Conservation (phyloP, 139 green algal species). For the Parachlorella kessleri region DNA sequence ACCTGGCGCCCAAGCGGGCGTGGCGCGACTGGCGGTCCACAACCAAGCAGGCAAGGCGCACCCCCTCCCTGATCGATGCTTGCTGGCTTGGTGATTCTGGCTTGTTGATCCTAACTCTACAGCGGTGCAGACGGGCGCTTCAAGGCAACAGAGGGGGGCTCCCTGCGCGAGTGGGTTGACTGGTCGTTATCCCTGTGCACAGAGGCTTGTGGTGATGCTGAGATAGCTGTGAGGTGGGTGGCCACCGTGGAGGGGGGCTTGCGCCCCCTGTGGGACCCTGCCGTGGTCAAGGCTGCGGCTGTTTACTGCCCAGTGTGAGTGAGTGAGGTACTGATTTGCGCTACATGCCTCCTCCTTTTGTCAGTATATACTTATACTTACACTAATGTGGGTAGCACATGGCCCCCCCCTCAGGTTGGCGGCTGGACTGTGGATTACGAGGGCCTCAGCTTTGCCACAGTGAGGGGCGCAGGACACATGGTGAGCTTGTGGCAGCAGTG, state of each 20-base stretch:
- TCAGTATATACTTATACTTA: background rate
- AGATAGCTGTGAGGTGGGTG: background rate
- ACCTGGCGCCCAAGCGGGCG: slow-evolving; percentile 30
- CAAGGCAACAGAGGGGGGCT: background rate
- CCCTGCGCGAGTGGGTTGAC: background rate
- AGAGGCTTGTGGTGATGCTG: background rate
- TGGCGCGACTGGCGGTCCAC: slow-evolving; percentile 46
- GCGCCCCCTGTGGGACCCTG: background rate
- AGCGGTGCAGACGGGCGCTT: background rate
- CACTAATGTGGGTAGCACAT: background rate
- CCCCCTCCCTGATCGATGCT: no score
- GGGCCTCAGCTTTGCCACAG: slow-evolving; percentile 75
- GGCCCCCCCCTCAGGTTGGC: slow-evolving; percentile 40
- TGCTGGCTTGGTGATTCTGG: no score
- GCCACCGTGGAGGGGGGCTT: background rate
- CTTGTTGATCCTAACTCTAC: background rate
- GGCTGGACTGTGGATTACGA: slow-evolving; percentile 61
- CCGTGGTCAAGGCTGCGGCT: background rate
- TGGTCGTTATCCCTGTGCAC: background rate
- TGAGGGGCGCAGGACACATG: slow-evolving; percentile 76
- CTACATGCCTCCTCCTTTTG: background rate
- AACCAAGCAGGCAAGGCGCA: slow-evolving; percentile 49
- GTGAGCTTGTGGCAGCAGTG: slow-evolving; percentile 9
- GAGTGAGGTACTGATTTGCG: background rate
- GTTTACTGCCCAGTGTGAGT: background rate